Conservation (phyloP, 23 red algal species). For the Porphyridium purpureum region DNA sequence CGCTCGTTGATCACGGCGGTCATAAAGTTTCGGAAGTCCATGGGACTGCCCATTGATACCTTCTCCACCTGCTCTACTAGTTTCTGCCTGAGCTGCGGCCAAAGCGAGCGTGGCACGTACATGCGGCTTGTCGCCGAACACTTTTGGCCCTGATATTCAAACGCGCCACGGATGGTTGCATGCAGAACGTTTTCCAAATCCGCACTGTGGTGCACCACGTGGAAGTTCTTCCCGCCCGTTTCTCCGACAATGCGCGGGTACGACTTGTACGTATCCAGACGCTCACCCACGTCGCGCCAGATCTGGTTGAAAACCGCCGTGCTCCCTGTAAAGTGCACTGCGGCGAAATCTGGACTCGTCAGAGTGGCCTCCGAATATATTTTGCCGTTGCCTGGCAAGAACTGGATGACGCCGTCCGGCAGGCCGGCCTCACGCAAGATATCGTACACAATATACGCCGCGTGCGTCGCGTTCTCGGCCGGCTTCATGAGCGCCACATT, state of each 20-base stretch:
- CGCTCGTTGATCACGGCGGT: slow-evolving; percentile 24
- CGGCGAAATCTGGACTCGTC: slow-evolving; percentile 7
- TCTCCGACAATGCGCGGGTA: slow-evolving; percentile 56
- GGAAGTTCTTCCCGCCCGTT: slow-evolving; percentile 57
- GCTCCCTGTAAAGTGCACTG: slow-evolving; percentile 41
- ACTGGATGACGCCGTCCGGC: slow-evolving; percentile 49
- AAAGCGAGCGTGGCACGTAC: slow-evolving; percentile 40
- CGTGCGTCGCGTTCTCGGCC: slow-evolving; percentile 10
- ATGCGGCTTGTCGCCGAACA: slow-evolving; percentile 33
- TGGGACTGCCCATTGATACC: slow-evolving; percentile 9
- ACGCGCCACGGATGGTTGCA: slow-evolving; percentile 27
- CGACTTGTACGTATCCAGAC: slow-evolving; percentile 4
- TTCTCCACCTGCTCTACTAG: slow-evolving; percentile 7
- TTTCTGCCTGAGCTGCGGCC: slow-evolving; percentile 16
- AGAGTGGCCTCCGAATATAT: slow-evolving; percentile 2
- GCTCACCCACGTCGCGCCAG: slow-evolving; percentile 9
- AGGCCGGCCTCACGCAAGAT: slow-evolving; percentile 46
- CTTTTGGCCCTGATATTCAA: slow-evolving; percentile 50
- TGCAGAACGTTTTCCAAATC: slow-evolving; percentile 22
- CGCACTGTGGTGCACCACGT: slow-evolving; percentile 15
- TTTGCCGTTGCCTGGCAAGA: slow-evolving; percentile 14
- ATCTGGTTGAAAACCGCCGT: slow-evolving; percentile 24
- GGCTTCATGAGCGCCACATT: slow-evolving; percentile 38
- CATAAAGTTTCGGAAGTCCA: slow-evolving; percentile 27
- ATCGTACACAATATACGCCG: slow-evolving; percentile 6